Percentiles rank a stretch among this genome's conserved stretches.
phyloP scores from a whole-genome alignment of 345 rosid genomes.

The Eutrema yunnanense region DNA sequence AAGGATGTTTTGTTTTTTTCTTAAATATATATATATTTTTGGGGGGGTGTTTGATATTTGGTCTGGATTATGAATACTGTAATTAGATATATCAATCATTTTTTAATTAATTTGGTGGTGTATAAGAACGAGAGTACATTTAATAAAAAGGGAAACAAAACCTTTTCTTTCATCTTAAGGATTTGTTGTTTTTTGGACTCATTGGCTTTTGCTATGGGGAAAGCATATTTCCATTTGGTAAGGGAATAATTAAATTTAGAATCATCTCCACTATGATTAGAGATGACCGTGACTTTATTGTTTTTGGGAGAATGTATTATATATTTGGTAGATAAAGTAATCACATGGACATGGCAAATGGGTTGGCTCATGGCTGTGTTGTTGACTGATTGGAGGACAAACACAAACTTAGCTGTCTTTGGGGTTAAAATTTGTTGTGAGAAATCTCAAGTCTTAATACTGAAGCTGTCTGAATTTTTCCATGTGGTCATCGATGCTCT shows the following conservation, averaged over 20 bases:
- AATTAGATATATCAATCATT: constrained; percentile 30
- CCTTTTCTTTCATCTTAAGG: constrained; percentile 14
- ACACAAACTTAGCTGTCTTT: constrained; percentile 26
- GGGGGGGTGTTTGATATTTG: constrained; percentile 8
- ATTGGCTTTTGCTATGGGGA: constrained; percentile 11
- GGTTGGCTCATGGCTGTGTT: constrained; percentile 14
- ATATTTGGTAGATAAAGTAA: neutral
- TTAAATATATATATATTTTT: constrained; percentile 14
- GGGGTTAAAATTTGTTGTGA: neutral
- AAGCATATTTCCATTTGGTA: constrained; percentile 14
- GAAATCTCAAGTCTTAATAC: neutral
- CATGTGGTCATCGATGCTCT: neutral
- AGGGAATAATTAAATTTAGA: neutral
- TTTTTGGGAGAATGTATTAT: neutral
- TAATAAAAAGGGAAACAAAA: constrained; percentile 8
- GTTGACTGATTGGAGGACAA: constrained; percentile 19
- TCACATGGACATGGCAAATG: constrained; percentile 19
- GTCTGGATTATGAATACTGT: constrained; percentile 29
- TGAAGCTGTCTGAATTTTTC: neutral
- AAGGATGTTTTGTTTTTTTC: constrained; percentile 6
- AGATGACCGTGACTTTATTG: neutral
- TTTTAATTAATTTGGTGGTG: constrained; percentile 34
- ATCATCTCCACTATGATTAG: neutral
- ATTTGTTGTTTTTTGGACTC: neutral
- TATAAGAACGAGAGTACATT: constrained; percentile 21